Evolutionary conservation across 176 grass and related monocot species (phyloP), one percentile per base, ranked within the genome.

Genomic region (Oryza coarctata): DNA sequence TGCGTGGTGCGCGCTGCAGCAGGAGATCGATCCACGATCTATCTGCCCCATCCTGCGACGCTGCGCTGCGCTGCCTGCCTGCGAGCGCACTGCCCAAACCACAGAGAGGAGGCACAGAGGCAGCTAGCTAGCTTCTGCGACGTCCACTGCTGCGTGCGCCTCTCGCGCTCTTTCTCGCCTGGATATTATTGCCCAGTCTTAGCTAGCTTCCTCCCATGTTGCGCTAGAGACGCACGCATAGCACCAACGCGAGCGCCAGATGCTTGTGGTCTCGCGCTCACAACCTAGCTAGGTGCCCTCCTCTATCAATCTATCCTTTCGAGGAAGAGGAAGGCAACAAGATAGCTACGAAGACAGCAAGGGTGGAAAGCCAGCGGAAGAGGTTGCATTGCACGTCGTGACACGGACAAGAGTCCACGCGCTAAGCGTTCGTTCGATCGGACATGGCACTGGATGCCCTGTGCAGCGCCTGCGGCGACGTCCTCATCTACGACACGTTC

Each of bases 401-500:
- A 39, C 35, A 58, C 12, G 11, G 28, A 12, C 33, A 47, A 26
- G 38, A 45, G 18, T 17, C 12, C 68, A 58, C 49, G 6, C 34
- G 49, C 30, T 12, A 13, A 12, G 10, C 12, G 35, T 6, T 8
- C 12, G 71, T 30, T 32, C 28, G 29, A 11, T 70, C 55, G 52
- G 77, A 12, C 83, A 91, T 91, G 85, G 71, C 89, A 28, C 41
- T 85, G 57, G 85, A 88, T 2, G 85, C 85, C 49, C 28, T 91
- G 57, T 86, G 76, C 88, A 12, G 33, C 71, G 18, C 43, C 83
- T 27, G 29, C 74, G 80, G 36, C 80, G 80, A 86, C 84, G 62
- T 75, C 31, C 79, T 92, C 83, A 60, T 91, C 86, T 91, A 88
- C 82, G 79, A 75, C 85, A 88, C 89, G 45, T 88, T 88, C 75